Conservation (phyloP, 768 basidiomycete genomes). For the Jaapia argillacea region DNA sequence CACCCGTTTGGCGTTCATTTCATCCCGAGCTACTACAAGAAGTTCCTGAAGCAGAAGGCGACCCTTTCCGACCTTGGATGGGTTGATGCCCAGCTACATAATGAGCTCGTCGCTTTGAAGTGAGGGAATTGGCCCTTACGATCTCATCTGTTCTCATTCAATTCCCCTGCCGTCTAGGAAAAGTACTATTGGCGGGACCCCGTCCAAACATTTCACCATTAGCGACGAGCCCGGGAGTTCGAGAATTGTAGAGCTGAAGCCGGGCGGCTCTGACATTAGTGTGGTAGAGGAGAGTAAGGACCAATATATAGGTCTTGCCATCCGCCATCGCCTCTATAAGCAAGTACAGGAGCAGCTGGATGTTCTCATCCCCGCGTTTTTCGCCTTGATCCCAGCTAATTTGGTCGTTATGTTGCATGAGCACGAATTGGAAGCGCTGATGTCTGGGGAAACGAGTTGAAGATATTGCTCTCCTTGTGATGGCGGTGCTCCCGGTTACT, state of each 20-base stretch:
- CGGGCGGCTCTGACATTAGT: conserved; percentile 73
- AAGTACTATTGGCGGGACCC: conserved; percentile 98
- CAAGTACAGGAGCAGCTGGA: conserved; percentile 99
- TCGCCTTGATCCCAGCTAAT: conserved; percentile 96
- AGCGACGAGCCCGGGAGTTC: conserved; percentile 98
- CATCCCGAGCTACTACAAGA: conserved; percentile 99
- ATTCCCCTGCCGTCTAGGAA: conserved; percentile 5
- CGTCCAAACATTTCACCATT: conserved; percentile 88
- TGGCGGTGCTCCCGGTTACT: too few relatives aligned
- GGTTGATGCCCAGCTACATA: conserved; percentile 90
- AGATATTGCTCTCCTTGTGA: too few relatives aligned
- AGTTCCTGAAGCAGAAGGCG: conserved; percentile 98
- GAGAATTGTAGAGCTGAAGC: conserved; percentile 90
- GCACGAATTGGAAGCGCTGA: conserved; percentile 91
- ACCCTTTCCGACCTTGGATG: conserved; percentile 88
- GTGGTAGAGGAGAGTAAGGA: conserved; percentile 99
- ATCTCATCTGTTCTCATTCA: not conserved
- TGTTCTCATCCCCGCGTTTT: conserved; percentile 99
- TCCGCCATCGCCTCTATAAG: conserved; percentile 94
- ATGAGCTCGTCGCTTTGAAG: conserved; percentile 99
- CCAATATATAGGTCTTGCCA: conserved; percentile 90
- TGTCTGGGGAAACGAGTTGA: conserved; percentile 24
- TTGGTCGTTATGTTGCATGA: conserved; percentile 98
- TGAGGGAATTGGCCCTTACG: conserved; percentile 28
- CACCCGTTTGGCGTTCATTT: conserved; percentile 99